Conservation (phyloP, 2,329 filamentous ascomycete genomes). For the Incumbomyces delicatus region DNA sequence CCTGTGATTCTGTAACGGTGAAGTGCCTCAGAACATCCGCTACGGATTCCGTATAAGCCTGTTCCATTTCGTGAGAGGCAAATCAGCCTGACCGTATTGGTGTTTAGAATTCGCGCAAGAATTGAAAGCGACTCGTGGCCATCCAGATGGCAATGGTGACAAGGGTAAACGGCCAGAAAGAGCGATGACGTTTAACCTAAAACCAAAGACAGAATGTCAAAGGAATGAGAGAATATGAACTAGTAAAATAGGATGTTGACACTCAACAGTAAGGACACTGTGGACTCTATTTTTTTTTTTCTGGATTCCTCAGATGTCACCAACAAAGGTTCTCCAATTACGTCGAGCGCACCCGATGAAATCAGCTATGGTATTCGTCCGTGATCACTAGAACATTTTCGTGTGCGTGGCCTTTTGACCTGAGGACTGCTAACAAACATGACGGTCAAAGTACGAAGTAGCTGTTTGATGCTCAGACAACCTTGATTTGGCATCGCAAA, state of each 20-base stretch:
- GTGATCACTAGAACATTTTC: no score
- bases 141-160: constrained; percentile 5
- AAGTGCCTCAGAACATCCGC: constrained; percentile 44
- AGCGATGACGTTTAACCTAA: neutral
- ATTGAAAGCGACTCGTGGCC: neutral
- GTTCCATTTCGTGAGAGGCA: constrained; percentile 36
- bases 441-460: no score
- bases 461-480: no score
- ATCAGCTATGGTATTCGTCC: no score
- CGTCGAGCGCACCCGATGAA: no score
- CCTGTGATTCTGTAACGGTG: constrained; percentile 40
- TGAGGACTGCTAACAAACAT: no score
- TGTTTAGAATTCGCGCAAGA: no score
- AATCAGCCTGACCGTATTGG: no score
- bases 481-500: no score
- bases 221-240: neutral
- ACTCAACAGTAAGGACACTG: constrained; percentile 3
- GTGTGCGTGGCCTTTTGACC: no score
- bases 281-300: constrained; percentile 3
- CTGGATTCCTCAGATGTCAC: no score
- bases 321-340: constrained; percentile 4
- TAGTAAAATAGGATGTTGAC: neutral
- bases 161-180: neutral
- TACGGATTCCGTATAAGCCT: constrained; percentile 41
- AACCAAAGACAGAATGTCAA: neutral